phyloP scores from a whole-genome alignment of 1,139 yeast species.

The Pichia terricola region DNA sequence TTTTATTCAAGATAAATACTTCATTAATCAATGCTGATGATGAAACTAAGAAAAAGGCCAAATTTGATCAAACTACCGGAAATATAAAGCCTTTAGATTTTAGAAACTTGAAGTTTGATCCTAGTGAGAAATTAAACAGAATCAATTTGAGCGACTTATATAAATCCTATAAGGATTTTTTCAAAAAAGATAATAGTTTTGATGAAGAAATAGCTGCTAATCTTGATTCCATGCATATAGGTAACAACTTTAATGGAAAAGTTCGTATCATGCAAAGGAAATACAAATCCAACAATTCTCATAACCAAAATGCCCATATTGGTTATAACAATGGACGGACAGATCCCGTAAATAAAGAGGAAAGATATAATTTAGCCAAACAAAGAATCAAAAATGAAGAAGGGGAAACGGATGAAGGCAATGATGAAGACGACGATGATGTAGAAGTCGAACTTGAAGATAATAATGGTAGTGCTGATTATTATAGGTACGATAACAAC shows the following conservation, averaged over 20 bases:
- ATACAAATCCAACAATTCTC: background rate
- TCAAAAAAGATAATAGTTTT: slow-evolving; percentile 4
- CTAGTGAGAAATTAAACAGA: slow-evolving; percentile 23
- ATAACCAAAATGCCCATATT: background rate
- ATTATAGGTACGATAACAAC: background rate
- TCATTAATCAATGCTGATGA: slow-evolving; percentile 26
- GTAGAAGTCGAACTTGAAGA: slow-evolving; percentile 1
- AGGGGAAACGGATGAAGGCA: slow-evolving; percentile 9
- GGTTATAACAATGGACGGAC: background rate
- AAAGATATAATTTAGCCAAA: slow-evolving; percentile 13
- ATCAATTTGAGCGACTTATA: slow-evolving; percentile 19
- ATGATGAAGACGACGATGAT: slow-evolving; percentile 1
- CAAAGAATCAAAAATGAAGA: slow-evolving; percentile 16
- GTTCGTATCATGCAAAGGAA: slow-evolving; percentile 14
- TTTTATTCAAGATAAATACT: slow-evolving; percentile 29
- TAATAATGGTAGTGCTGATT: background rate
- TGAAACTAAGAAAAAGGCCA: slow-evolving; percentile 21
- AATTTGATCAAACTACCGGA: slow-evolving; percentile 22
- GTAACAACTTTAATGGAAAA: slow-evolving; percentile 1
- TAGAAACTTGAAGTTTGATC: slow-evolving; percentile 21
- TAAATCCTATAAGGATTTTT: slow-evolving; percentile 14
- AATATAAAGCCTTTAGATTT: slow-evolving; percentile 24
- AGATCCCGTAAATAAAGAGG: slow-evolving; percentile 13
- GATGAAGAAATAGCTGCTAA: background rate
- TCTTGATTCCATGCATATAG: background rate